Evolutionary conservation across 306 rosid species (phyloP).

Genomic region (Vigna hirtella): DNA sequence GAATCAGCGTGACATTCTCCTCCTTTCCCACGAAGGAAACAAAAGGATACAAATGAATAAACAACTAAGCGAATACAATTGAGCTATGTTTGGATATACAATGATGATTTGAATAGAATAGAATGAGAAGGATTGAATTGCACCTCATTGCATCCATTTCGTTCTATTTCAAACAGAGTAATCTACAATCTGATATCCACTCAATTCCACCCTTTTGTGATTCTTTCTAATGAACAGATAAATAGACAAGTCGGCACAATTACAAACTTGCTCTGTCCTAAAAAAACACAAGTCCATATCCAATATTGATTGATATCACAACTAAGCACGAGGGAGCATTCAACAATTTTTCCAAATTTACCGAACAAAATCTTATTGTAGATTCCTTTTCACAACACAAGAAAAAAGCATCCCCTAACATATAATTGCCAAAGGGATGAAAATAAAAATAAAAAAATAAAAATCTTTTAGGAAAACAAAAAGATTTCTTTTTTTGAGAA

Average conservation of each 20-base stretch:
- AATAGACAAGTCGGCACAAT: not conserved
- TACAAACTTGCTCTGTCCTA: conserved; percentile 6
- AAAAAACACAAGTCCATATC: not conserved
- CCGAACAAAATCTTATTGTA: not conserved
- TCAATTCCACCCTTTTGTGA: not conserved
- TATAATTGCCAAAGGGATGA: not conserved
- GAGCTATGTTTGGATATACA: not conserved
- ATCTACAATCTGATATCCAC: not conserved
- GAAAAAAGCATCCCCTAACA: not conserved
- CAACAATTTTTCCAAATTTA: not conserved
- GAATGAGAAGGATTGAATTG: not conserved
- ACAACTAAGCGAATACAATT: not conserved
- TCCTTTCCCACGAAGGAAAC: not conserved
- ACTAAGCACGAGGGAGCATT: not conserved
- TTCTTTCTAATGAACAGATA: not conserved
- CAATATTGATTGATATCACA: conserved; percentile 12
- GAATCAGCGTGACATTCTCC: not conserved
- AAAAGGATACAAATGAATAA: not conserved
- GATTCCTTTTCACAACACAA: not conserved
- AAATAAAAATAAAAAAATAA: not conserved
- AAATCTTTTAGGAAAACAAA: not conserved
- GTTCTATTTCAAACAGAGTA: not conserved
- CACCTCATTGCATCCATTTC: not conserved
- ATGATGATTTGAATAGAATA: not conserved
- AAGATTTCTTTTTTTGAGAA: not conserved